phyloP scores from a whole-genome alignment of 1,139 yeast genomes.

The Debaryomycetaceae sp. region DNA sequence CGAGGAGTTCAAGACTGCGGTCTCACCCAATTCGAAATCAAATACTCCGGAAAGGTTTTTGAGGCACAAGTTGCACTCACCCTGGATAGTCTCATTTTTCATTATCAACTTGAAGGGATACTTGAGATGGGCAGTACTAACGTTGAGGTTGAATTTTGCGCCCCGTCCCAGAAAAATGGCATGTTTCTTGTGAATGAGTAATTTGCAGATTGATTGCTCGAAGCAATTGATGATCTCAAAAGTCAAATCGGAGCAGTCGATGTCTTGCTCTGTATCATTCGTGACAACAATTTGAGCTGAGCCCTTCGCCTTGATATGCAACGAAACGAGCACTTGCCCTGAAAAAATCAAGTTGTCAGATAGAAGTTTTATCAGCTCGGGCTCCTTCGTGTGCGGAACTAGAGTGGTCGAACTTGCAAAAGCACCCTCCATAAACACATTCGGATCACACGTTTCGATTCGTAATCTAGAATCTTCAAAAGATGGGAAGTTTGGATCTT shows the following conservation, averaged over 20 bases:
- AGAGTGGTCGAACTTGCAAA: conserved; percentile 10
- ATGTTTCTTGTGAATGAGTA: conserved; percentile 26
- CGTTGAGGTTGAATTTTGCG: conserved; percentile 31
- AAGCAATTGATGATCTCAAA: conserved; percentile 30
- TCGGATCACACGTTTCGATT: conserved; percentile 15
- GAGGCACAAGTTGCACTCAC: conserved; percentile 22
- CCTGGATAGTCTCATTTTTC: conserved; percentile 19
- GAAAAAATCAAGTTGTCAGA: too few species aligned
- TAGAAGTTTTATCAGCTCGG: too few species aligned
- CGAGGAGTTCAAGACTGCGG: neutral
- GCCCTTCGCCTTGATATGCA: conserved; percentile 27
- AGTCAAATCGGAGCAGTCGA: conserved; percentile 30
- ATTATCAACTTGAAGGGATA: conserved; percentile 31
- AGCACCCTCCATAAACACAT: conserved; percentile 23
- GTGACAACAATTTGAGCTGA: conserved; percentile 30
- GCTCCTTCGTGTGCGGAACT: conserved; percentile 4
- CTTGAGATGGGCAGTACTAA: conserved; percentile 30
- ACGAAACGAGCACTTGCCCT: conserved; percentile 16
- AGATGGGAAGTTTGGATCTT: conserved; percentile 10
- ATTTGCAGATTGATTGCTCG: conserved; percentile 23
- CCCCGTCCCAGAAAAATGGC: conserved; percentile 30
- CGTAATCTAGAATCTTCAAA: conserved; percentile 14
- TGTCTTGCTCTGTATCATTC: conserved; percentile 23
- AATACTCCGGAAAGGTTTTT: conserved; percentile 23
- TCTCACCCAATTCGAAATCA: conserved; percentile 7